A percentile compares a stretch with the other conserved stretches of the same genome.
Evolutionary conservation across 805 yeast species (phyloP).

Genomic region (Suhomyces kilbournensis): DNA sequence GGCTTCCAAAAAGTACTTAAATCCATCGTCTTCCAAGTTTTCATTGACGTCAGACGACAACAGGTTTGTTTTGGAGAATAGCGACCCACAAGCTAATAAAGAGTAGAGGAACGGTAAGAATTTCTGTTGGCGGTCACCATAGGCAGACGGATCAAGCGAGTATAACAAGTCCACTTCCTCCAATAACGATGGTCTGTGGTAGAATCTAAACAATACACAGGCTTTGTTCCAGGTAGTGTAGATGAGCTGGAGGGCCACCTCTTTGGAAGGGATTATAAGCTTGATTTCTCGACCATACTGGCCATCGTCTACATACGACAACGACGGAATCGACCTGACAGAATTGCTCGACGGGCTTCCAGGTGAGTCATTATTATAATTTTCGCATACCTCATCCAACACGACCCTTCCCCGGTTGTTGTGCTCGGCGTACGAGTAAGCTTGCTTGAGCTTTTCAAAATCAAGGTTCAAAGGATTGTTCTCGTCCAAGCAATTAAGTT

Average conservation of each 20-base stretch:
- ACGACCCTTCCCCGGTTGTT: background rate
- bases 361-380: slow-evolving; percentile 2
- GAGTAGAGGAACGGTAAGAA: slow-evolving; percentile 80
- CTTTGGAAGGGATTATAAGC: slow-evolving; percentile 72
- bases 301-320: slow-evolving; percentile 21
- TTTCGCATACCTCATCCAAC: slow-evolving; percentile 17
- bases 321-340: slow-evolving; percentile 4
- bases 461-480: slow-evolving; percentile 24
- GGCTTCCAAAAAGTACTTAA: slow-evolving; percentile 76
- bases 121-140: slow-evolving; percentile 68
- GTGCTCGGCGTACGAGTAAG: slow-evolving; percentile 18
- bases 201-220: slow-evolving; percentile 79
- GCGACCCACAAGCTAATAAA: slow-evolving; percentile 84
- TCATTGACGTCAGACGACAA: slow-evolving; percentile 28
- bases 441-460: slow-evolving; percentile 30
- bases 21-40: slow-evolving; percentile 69
- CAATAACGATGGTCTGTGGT: slow-evolving; percentile 78
- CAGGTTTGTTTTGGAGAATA: slow-evolving; percentile 54
- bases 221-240: slow-evolving; percentile 82
- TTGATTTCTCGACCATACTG: slow-evolving; percentile 47
- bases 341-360: background rate
- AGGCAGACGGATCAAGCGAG: slow-evolving; percentile 68
- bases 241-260: slow-evolving; percentile 65
- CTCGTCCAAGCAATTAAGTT: slow-evolving; percentile 34
- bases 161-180: slow-evolving; percentile 73